Conservation (phyloP, 2,329 filamentous ascomycete species). For the Zymoseptoria tritici region DNA sequence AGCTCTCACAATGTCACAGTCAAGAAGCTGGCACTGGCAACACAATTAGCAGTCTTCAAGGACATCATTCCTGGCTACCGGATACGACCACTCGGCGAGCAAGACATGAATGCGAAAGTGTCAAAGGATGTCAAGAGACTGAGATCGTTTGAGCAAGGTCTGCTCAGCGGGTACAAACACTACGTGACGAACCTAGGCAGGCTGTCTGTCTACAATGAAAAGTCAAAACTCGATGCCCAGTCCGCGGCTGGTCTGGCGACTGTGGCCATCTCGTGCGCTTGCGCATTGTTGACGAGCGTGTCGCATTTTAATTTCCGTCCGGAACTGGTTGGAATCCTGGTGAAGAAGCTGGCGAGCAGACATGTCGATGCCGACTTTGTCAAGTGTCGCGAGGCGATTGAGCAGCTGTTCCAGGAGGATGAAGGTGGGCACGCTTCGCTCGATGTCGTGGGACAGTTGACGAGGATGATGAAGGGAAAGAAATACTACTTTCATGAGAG, state of each 20-base stretch:
- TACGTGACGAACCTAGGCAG: conserved; percentile 71
- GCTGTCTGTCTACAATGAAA: conserved; percentile 51
- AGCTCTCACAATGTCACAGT: conserved; percentile 63
- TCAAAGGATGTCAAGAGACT: conserved; percentile 86
- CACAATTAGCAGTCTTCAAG: conserved; percentile 86
- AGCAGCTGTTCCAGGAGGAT: conserved; percentile 75
- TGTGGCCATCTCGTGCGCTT: conserved; percentile 79
- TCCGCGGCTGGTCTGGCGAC: conserved; percentile 47
- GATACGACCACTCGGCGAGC: conserved; percentile 74
- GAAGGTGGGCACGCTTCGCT: conserved; percentile 84
- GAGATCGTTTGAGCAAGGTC: conserved; percentile 76
- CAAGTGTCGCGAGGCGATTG: conserved; percentile 70
- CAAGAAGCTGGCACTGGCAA: conserved; percentile 76
- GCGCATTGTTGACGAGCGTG: conserved; percentile 69
- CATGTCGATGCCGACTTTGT: conserved; percentile 66
- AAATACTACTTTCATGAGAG: conserved; percentile 77
- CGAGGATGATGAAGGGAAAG: conserved; percentile 90
- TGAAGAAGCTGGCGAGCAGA: conserved; percentile 70
- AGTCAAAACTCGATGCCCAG: conserved; percentile 34
- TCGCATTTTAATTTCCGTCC: conserved; percentile 96
- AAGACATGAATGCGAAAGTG: conserved; percentile 67
- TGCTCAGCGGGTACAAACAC: conserved; percentile 75
- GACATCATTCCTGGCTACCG: conserved; percentile 95
- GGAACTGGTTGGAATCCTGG: conserved; percentile 79
- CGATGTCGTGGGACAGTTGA: conserved; percentile 74